These are phyloP conservation scores for Chlorencoelia australis DNA, from an alignment of 2,329 filamentous ascomycete species.

Conservation along the genomic window DNA sequence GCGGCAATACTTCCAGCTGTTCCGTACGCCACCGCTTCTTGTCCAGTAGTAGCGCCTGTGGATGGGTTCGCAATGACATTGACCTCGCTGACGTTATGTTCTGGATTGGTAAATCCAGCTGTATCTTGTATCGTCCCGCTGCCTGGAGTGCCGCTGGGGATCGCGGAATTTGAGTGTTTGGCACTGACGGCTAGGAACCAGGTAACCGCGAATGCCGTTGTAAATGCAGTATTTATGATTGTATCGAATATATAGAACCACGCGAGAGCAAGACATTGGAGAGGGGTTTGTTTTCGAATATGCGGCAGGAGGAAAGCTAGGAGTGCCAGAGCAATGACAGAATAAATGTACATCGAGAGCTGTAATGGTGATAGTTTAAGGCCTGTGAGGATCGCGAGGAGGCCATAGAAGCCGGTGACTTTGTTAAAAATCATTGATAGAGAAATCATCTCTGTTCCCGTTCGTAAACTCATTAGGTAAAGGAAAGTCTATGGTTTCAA, in stretches of 20 bases:
- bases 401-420: conserved; percentile 78
- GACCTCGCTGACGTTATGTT: conserved; percentile 49
- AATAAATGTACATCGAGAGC: conserved; percentile 87
- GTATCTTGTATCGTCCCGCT: conserved; percentile 42
- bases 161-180: conserved; percentile 31
- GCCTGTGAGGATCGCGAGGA: conserved; percentile 81
- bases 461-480: conserved; percentile 76
- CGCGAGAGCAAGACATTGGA: conserved; percentile 71
- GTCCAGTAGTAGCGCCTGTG: conserved; percentile 37
- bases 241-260: conserved; percentile 82
- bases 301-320: conserved; percentile 65
- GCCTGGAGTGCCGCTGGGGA: conserved; percentile 29
- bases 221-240: conserved; percentile 72
- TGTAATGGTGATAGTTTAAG: conserved; percentile 74
- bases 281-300: conserved; percentile 66
- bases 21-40: conserved; percentile 41
- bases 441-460: conserved; percentile 75
- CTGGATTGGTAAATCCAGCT: conserved; percentile 54
- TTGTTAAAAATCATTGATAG: conserved; percentile 85
- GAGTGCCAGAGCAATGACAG: conserved; percentile 57
- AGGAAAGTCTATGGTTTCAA: conserved; percentile 60
- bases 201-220: conserved; percentile 66
- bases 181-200: conserved; percentile 69
- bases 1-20: conserved; percentile 28
- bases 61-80: conserved; percentile 41